A percentile compares a stretch with the other conserved stretches of the same genome.
phyloP scores from a whole-genome alignment of 306 rosid genomes.

The Herpetospermum pedunculosum region DNA sequence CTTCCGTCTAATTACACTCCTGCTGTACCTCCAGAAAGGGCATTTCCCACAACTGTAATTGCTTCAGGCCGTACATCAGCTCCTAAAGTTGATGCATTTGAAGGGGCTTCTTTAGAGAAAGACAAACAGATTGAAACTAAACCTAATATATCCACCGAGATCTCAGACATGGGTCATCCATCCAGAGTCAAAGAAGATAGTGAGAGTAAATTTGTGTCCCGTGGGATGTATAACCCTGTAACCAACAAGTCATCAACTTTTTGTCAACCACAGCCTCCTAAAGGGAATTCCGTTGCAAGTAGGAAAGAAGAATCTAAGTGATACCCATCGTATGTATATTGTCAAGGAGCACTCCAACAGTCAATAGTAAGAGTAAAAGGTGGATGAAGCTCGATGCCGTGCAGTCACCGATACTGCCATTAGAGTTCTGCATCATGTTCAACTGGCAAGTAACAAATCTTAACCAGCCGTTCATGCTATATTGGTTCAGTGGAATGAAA shows the following conservation, averaged over 20 bases:
- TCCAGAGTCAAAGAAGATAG: constrained; percentile 38
- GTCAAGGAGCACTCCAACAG: constrained; percentile 26
- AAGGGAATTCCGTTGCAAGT: constrained; percentile 20
- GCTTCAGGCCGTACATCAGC: constrained; percentile 67
- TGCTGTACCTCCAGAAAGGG: constrained; percentile 97
- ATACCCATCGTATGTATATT: constrained; percentile 40
- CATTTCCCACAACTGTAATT: constrained; percentile 82
- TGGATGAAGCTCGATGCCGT: constrained; percentile 12
- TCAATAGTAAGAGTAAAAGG: constrained; percentile 29
- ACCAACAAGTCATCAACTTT: constrained; percentile 27
- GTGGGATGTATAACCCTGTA: constrained; percentile 18
- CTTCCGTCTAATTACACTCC: constrained; percentile 91
- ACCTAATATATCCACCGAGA: constrained; percentile 34
- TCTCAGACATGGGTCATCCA: constrained; percentile 33
- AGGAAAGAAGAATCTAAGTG: constrained; percentile 25
- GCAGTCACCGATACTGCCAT: background rate
- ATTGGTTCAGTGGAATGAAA: background rate
- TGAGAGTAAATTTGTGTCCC: constrained; percentile 37
- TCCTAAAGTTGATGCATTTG: constrained; percentile 46
- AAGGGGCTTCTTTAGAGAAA: constrained; percentile 35
- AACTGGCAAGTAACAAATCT: background rate
- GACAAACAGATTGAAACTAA: constrained; percentile 51
- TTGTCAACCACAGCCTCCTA: constrained; percentile 50
- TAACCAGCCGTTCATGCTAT: background rate
- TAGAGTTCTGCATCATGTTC: background rate